Base-by-base conservation (phyloP, 805 yeast species). In the Suhomyces tanzawaensis region DNA sequence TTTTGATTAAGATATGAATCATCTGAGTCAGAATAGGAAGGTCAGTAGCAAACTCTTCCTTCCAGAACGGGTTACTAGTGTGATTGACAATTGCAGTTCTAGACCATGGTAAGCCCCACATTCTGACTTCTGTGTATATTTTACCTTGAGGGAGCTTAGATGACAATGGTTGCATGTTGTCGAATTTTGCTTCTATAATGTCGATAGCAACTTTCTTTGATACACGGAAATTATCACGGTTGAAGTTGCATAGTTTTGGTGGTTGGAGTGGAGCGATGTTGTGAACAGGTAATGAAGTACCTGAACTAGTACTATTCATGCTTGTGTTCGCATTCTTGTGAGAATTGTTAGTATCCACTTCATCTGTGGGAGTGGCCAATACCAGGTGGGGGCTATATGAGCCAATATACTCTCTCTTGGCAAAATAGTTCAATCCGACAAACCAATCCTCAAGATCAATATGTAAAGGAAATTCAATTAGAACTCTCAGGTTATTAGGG, bases 371-470 rank as follows among this genome's bases (percentile, higher is more conserved):
- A 18, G 16, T 3, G 24, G 22, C 22, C 27, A 25, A 30, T 29
- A 24, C 24, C 41, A 37, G 39, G 12, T 16, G 34, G 9, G 38
- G 34, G 4, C 39, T 34, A 7, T 29, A 56, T 1, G 55, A 44
- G 1, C 73, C 74, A 37, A 69, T 69, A 43, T 69, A 78, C 47
- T 82, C 88, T 19, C 80, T 57, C 39, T 72, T 74, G 6, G 87
- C 72, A 49, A 82, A 80, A 11, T 85, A 78, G 31, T 71, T 74
- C 41, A 85, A 58, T 0, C 86, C 81, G 9, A 84, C 84, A 44
- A 75, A 68, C 90, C 93, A 84, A 53, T 82, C 89, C 51, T 83
- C 90, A 29, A 83, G 64, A 55, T 83, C 90, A 16, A 79, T 77
- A 47, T 77, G 77, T 28, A 80, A 62, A 2, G 86, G 84, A 45